Evolutionary conservation across 495 filamentous ascomycete species (phyloP), one percentile per base, ranked within the genome.

Genomic region (Penicillium psychrofluorescens): DNA sequence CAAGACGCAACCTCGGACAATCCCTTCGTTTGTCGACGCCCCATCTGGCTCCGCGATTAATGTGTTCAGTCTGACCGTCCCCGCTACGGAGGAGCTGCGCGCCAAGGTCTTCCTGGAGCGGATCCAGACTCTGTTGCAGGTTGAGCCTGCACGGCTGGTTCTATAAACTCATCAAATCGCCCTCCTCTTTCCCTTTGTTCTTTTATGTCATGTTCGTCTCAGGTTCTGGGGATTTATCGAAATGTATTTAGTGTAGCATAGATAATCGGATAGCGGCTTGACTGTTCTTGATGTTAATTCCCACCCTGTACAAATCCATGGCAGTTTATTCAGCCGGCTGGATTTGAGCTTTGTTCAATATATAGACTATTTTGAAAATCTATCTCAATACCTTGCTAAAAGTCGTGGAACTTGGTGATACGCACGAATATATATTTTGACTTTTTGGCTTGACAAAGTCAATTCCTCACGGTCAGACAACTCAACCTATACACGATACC

Each of bases 91-190:
- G 56, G 86, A 90, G 75, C 77, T 77, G 64, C 69, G 91, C 53
- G 92, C 86, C 8, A 74, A 71, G 58, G 70, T 80, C 2, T 98
- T 95, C 68, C 62, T 98, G 43, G 83, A 86, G 63, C 80, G 86
- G 38, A 70, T 96, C 31, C 94, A 95, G 78, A 67, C 68, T 13
- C 75, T 89, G 15, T 65, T 98, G 53, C 91, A 92, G 64, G 75
- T 71, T 36, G 85, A 95, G 65, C 90, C 92, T 11, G 90, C 82
- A 12, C 72, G 82, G 41, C 64, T 97, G 38, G 80, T 97, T 37
- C 66, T 71, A 50, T 77, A 67, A 61, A 62, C 46, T 39, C 46
- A 48, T 46, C 40, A 48, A 51, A n/a, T n/a, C n/a, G n/a, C 41
- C 39, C 39, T 42, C 42, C 40, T 15, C 32, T 41, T 46, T 53